These are phyloP conservation scores for Umbelopsis sp. DNA, from an alignment of 371 early-diverging fungal species.

Conservation along the genomic window DNA sequence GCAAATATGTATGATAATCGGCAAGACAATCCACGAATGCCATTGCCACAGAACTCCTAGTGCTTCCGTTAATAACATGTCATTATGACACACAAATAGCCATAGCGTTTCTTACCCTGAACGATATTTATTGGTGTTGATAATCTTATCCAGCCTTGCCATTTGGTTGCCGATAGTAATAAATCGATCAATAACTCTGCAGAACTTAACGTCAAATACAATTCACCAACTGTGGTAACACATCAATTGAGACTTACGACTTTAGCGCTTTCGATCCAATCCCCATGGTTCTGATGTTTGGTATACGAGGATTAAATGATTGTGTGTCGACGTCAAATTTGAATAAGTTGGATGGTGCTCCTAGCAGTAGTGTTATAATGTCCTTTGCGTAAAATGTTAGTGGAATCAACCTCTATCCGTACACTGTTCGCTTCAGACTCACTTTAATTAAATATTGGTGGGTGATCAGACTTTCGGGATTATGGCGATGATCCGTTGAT, in stretches of 20 bases:
- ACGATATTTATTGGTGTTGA: neutral
- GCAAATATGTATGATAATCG: slow-evolving; percentile 5
- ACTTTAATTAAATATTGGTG: neutral
- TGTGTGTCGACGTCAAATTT: neutral
- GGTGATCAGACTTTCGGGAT: neutral
- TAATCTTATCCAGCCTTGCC: neutral
- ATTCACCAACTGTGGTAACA: no score
- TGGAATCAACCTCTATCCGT: neutral
- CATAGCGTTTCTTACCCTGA: neutral
- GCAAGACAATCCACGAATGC: neutral
- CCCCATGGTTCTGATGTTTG: neutral
- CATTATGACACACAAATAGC: neutral
- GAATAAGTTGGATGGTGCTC: neutral
- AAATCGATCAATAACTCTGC: neutral
- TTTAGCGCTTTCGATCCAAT: neutral
- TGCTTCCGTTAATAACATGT: neutral
- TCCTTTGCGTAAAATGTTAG: neutral
- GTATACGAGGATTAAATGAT: neutral
- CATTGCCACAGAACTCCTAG: neutral
- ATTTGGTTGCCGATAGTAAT: slow-evolving; percentile 3
- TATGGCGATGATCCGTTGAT: neutral
- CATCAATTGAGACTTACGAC: neutral
- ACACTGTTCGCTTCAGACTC: neutral
- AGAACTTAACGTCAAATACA: no score
- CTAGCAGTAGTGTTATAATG: neutral